Base-by-base conservation (phyloP, 192 early-diverging fungal species). In the Backusella australiensis region DNA sequence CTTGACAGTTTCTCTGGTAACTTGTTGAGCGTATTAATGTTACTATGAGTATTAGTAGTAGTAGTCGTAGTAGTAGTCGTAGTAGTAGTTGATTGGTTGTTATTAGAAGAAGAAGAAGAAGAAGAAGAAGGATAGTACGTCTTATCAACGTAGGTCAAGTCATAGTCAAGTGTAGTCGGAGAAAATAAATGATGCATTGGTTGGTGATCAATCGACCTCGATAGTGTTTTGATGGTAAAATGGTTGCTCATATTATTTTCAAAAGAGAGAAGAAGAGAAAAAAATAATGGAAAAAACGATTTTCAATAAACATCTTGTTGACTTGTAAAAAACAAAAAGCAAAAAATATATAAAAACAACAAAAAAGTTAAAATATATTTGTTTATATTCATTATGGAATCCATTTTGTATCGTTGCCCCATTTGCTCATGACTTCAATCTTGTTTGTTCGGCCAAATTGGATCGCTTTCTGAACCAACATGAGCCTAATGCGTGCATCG, bases 101-200 rank as follows among this genome's bases (percentile, higher is more conserved):
- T 69, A 39, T 41, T 41, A n/a, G 36, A n/a, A 4, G 67, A 34
- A 6, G 75, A 49, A n/a, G 36, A n/a, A 4, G 67, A 34, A 6
- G 75, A 49, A 9, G 67, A 34, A 6, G 75, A 49, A 21, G 38
- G 17, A 63, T 79, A 79, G 35, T 79, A 79, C 0, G 78, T 73
- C 29, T 75, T 79, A 44, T 79, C 78, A 42, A 79, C 71, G 44
- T 79, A 79, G 32, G 46, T 52, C 12, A 79, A 29, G 71, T 79
- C 78, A 41, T 41, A 35, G n/a, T 42, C 44, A 19, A 79, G 52
- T 21, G 73, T 34, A 9, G 78, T 79, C n/a, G 78, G 78, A 35
- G 78, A 79, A 34, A 79, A 79, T 34, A 79, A 56, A 56, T 79
- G 72, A 56, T 70, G 63, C 32, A 79, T 67, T 29, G 72, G 72